Base-by-base conservation (phyloP, 2,329 filamentous ascomycete species). In the Alternaria arborescens region DNA sequence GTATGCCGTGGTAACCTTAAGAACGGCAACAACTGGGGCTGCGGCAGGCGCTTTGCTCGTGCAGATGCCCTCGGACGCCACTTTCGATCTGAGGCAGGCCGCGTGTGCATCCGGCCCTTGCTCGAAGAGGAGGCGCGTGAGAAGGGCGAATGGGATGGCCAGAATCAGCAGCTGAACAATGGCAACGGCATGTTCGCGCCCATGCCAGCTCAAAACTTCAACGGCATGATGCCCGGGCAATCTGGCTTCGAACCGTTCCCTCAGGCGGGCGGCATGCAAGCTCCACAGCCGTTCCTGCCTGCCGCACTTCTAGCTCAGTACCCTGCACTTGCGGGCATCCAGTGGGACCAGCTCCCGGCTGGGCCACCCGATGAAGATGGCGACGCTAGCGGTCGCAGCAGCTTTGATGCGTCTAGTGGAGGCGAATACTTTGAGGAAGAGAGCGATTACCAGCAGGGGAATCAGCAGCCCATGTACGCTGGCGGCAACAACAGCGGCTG, bases 21-120 rank as follows among this genome's bases (percentile, higher is more conserved):
- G 68, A 88, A 88, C 2, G 89, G 90, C 47, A 90, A 90, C 5
- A 88, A 91, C 67, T 99, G 95, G 95, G 95, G 95, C 20, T 99
- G 95, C 70, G 93, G 93, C 4, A 87, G 95, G 62, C 88, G 94
- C 10, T 99, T 99, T 78, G 95, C 95, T 16, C 92, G 95, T 70
- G 95, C 95, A 5, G 95, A 99, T 82, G 95, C 95, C 5, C 85
- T 99, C 2, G 95, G 95, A 3, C 88, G 94, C 11, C 95, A 97
- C 81, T 99, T 99, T 83, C 87, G 95, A 54, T 97, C 93, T 2
- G 95, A 99, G 81, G 95, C 95, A 3, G 95, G 95, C 7, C 88
- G 95, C 32, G 92, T 97, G 54, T 99, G 95, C 76, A 99, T 99
- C 80, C 97, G 97, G 71, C 94, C 95, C n/a, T 82, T 99, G 12